phyloP scores from a whole-genome alignment of 176 grass and related monocot species.

The Poa pratensis region DNA sequence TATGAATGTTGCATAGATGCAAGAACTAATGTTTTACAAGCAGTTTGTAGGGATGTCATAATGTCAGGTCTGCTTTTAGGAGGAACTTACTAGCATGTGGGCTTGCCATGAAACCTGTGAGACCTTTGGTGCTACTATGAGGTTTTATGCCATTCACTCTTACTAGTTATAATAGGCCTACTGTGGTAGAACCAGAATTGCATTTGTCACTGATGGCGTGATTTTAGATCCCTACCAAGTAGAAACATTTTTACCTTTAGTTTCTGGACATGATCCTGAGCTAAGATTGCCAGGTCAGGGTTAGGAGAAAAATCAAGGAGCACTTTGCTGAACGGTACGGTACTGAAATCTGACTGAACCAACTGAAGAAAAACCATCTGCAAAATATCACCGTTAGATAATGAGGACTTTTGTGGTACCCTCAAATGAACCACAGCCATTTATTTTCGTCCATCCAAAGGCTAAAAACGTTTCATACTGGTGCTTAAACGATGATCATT shows the following conservation, averaged over 20 bases:
- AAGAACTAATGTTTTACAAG: constrained; percentile 49
- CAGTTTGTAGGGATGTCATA: constrained; percentile 46
- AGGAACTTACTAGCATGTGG: constrained; percentile 49
- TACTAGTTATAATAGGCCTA: constrained; percentile 38
- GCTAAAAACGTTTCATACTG: no score
- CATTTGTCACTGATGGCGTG: neutral
- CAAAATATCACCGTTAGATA: neutral
- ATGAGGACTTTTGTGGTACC: no score
- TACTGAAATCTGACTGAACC: neutral
- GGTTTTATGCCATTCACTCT: constrained; percentile 38
- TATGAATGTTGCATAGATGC: constrained; percentile 56
- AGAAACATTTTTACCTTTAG: neutral
- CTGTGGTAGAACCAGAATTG: constrained; percentile 2
- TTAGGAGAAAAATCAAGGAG: neutral
- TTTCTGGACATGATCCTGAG: neutral
- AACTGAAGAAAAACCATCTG: neutral
- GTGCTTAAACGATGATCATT: no score
- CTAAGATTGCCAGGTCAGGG: neutral
- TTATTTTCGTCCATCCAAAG: no score
- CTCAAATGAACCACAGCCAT: no score
- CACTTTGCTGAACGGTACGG: neutral
- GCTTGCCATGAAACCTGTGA: constrained; percentile 41
- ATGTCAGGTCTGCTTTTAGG: constrained; percentile 53
- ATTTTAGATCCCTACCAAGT: neutral
- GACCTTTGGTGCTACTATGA: constrained; percentile 35